Conservation (phyloP, 1,139 yeast species). For the Wickerhamomyces sp. region DNA sequence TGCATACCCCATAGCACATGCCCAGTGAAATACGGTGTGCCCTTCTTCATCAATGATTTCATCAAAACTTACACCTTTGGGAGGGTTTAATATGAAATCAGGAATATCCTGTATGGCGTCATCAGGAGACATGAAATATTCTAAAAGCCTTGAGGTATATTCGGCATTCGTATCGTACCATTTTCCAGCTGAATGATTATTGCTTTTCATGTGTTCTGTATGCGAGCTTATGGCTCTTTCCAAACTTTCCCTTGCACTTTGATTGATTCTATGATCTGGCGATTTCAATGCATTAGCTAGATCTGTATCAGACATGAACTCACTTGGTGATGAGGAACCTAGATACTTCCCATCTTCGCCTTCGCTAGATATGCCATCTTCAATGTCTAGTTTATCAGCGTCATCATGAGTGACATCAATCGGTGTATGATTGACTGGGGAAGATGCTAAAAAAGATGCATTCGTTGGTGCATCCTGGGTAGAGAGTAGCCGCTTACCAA, state of each 20-base stretch:
- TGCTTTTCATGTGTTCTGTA: slow-evolving; percentile 8
- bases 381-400: slow-evolving; percentile 26
- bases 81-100: slow-evolving; percentile 63
- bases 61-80: slow-evolving; percentile 68
- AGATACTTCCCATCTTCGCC: slow-evolving; percentile 24
- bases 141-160: slow-evolving; percentile 38
- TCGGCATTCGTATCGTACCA: slow-evolving; percentile 31
- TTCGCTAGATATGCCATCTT: slow-evolving; percentile 37
- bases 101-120: slow-evolving; percentile 49
- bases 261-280: slow-evolving; percentile 18
- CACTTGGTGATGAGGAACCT: slow-evolving; percentile 32
- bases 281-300: slow-evolving; percentile 33
- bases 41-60: slow-evolving; percentile 91
- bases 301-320: slow-evolving; percentile 39
- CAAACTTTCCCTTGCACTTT: slow-evolving; percentile 21
- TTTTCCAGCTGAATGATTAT: slow-evolving; percentile 6
- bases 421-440: slow-evolving; percentile 3
- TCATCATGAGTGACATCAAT: too few species aligned
- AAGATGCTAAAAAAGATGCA: slow-evolving; percentile 3
- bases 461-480: neutral
- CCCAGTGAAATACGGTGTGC: slow-evolving; percentile 96
- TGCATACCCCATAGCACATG: slow-evolving; percentile 84
- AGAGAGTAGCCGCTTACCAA: slow-evolving; percentile 12
- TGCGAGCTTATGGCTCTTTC: slow-evolving; percentile 19
- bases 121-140: slow-evolving; percentile 68